Evolutionary conservation across 352 stramenopile genomes (phyloP).

Genomic region (Globisporangium ultimum): DNA sequence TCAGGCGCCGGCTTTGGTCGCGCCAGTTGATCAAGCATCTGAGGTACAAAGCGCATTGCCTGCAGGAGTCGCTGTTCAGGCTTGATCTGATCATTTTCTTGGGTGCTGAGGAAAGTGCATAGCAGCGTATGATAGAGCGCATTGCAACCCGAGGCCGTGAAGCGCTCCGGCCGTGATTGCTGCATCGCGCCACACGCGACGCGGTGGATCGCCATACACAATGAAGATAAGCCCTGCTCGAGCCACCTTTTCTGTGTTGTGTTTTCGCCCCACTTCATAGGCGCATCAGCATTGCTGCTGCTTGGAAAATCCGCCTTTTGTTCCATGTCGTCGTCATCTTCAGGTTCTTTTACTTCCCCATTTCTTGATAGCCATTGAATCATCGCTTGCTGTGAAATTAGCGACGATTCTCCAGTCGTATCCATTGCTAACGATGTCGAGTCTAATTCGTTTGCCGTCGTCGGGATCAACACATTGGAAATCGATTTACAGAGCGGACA

Average conservation of each 20-base stretch:
- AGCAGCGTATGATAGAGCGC: slow-evolving; percentile 79
- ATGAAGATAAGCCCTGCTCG: slow-evolving; percentile 59
- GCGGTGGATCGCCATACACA: slow-evolving; percentile 85
- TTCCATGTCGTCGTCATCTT: slow-evolving; percentile 15
- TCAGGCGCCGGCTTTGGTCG: slow-evolving; percentile 21
- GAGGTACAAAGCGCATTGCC: slow-evolving; percentile 68
- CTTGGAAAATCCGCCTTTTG: slow-evolving; percentile 20
- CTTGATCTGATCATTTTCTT: slow-evolving; percentile 58
- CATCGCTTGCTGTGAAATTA: slow-evolving; percentile 27
- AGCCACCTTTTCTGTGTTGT: slow-evolving; percentile 49
- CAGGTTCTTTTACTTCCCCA: slow-evolving; percentile 12
- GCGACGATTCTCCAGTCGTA: neutral
- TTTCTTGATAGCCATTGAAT: slow-evolving; percentile 43
- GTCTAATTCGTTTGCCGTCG: slow-evolving; percentile 50
- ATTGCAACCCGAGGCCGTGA: slow-evolving; percentile 70
- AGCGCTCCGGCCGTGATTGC: slow-evolving; percentile 78
- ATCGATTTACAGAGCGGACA: slow-evolving; percentile 97
- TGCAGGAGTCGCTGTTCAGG: slow-evolving; percentile 59
- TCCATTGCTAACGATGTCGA: slow-evolving; percentile 4
- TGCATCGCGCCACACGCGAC: slow-evolving; percentile 81
- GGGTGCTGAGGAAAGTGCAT: slow-evolving; percentile 64
- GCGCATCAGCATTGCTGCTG: neutral
- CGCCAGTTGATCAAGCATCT: slow-evolving; percentile 65
- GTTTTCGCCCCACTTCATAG: slow-evolving; percentile 13
- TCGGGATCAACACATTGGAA: slow-evolving; percentile 95